Evolutionary conservation across 192 early-diverging fungal species (phyloP).

Genomic region (Podila clonocystis): DNA sequence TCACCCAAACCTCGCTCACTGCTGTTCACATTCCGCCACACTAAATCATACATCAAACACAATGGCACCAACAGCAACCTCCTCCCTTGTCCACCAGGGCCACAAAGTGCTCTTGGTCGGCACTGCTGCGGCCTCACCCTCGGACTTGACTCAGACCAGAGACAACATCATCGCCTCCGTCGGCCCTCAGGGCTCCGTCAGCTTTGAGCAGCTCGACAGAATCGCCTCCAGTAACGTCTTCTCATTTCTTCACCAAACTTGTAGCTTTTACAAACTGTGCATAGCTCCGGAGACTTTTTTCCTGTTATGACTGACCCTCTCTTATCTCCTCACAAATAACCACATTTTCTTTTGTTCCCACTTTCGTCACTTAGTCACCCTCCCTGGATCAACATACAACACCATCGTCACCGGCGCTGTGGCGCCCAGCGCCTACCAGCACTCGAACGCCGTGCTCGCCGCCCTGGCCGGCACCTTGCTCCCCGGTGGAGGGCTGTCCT

Average conservation of each 20-base stretch:
- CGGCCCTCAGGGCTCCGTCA: slow-evolving; percentile 64
- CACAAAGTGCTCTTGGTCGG: slow-evolving; percentile 59
- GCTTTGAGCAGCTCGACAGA: slow-evolving; percentile 90
- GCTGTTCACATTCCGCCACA: not conserved
- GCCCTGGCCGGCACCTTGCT: slow-evolving; percentile 70
- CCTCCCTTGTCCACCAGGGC: slow-evolving; percentile 53
- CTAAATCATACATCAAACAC: not conserved
- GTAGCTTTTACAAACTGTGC: not conserved
- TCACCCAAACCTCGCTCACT: not conserved
- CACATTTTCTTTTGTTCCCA: not conserved
- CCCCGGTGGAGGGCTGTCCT: slow-evolving; percentile 71
- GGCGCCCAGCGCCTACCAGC: slow-evolving; percentile 66
- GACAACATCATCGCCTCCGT: slow-evolving; percentile 56
- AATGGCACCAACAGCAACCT: slow-evolving; percentile 36
- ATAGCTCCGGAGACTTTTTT: not conserved
- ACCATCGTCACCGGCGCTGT: slow-evolving; percentile 66
- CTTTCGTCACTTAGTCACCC: slow-evolving; percentile 45
- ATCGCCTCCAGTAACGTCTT: slow-evolving; percentile 62
- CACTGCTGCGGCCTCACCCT: slow-evolving; percentile 50
- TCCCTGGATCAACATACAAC: slow-evolving; percentile 69
- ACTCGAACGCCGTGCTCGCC: slow-evolving; percentile 69
- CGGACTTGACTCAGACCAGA: slow-evolving; percentile 55
- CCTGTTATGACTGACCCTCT: not conserved
- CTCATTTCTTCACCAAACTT: not conserved
- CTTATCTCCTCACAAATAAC: not conserved